Conservation (phyloP, 192 early-diverging fungal species). For the Fimicolochytrium jonesii region DNA sequence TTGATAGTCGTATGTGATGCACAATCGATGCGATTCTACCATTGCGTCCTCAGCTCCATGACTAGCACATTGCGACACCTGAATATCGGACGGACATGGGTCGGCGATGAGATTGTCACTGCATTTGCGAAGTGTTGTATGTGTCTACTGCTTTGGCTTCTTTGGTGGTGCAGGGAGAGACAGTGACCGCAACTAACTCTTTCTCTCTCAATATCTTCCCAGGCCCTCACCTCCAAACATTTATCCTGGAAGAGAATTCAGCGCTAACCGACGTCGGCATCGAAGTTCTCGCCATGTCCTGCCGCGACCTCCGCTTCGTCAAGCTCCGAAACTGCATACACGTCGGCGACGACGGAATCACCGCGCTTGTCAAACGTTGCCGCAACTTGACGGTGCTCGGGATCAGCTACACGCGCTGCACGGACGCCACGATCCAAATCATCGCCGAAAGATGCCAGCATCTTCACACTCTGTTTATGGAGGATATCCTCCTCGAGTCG, state of each 20-base stretch:
- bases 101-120: conserved; percentile 9
- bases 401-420: conserved; percentile 21
- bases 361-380: neutral
- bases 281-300: neutral
- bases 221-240: conserved; percentile 6
- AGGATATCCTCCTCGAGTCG: conserved; percentile 7
- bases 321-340: conserved; percentile 21
- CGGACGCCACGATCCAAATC: conserved; percentile 1
- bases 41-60: neutral
- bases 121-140: neutral
- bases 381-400: conserved; percentile 10
- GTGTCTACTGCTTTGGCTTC: too few species aligned
- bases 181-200: too few species aligned
- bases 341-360: conserved; percentile 6
- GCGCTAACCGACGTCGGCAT: conserved; percentile 19
- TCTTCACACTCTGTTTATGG: conserved; percentile 28
- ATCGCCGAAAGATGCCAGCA: conserved; percentile 3
- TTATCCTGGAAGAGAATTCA: conserved; percentile 24
- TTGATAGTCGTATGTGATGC: neutral
- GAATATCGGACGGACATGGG: conserved; percentile 26
- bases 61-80: neutral
- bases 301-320: conserved; percentile 2
- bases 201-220: too few species aligned
- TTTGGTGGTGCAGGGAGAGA: too few species aligned
- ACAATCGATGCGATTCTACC: neutral